Conservation (phyloP, 176 grass and related monocot genomes). For the Lolium multiflorum region DNA sequence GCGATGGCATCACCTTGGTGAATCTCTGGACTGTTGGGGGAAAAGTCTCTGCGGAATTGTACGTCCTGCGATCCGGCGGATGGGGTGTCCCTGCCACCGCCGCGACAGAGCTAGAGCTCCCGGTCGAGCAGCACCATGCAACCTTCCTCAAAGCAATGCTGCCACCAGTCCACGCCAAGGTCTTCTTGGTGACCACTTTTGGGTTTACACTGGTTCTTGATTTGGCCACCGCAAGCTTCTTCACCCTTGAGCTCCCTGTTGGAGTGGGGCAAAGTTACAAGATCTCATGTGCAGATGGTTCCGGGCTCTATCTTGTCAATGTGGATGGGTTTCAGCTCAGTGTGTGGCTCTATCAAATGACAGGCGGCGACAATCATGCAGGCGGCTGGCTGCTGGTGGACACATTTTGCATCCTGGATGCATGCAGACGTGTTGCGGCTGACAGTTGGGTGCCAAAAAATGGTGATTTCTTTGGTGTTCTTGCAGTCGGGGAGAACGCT, state of each 20-base stretch:
- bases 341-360: conserved; percentile 9
- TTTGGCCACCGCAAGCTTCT: not conserved
- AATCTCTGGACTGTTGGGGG: not conserved
- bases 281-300: not conserved
- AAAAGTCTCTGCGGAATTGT: not conserved
- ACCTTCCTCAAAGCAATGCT: not conserved
- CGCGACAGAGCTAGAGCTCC: not conserved
- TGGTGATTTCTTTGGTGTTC: not conserved
- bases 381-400: conserved; percentile 7
- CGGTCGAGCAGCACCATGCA: not conserved
- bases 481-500: not conserved
- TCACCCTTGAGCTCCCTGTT: not conserved
- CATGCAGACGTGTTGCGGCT: not conserved
- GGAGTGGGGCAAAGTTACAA: not conserved
- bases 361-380: not conserved
- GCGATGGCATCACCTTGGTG: not conserved
- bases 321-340: conserved; percentile 5
- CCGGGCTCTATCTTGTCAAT: not conserved
- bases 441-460: too few species aligned
- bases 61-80: not conserved
- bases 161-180: conserved; percentile 11
- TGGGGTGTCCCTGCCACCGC: not conserved
- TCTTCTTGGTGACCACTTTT: not conserved
- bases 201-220: conserved; percentile 6
- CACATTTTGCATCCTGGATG: not conserved